Conservation (phyloP, 129 eudicot species). For the Ambrosia trifida region DNA sequence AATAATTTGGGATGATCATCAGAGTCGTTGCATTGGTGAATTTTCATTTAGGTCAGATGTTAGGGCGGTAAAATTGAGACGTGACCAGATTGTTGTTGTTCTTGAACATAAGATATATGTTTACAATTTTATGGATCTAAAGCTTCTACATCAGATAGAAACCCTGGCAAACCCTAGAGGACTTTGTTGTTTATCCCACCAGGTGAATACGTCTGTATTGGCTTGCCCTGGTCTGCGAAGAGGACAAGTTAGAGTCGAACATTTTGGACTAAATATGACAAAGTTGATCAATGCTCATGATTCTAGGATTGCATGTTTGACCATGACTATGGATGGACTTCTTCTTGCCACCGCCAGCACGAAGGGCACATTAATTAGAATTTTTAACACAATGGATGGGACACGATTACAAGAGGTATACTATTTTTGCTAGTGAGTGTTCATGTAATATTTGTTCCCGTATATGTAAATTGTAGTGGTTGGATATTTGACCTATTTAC, state of each 20-base stretch:
- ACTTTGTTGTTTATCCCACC: constrained; percentile 82
- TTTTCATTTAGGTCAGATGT: constrained; percentile 94
- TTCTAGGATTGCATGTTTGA: constrained; percentile 67
- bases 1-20: constrained; percentile 92
- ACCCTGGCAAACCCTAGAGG: constrained; percentile 83
- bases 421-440: constrained; percentile 4
- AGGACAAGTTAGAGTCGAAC: constrained; percentile 88
- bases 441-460: background rate
- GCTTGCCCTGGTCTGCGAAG: constrained; percentile 75
- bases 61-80: constrained; percentile 81
- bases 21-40: constrained; percentile 86
- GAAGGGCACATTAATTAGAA: constrained; percentile 80
- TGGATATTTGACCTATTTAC: background rate
- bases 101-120: constrained; percentile 90
- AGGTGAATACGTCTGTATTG: constrained; percentile 72
- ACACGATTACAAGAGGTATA: constrained; percentile 81
- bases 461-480: background rate
- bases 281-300: constrained; percentile 82
- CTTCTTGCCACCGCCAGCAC: constrained; percentile 93
- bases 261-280: constrained; percentile 82
- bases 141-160: constrained; percentile 82
- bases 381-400: constrained; percentile 90
- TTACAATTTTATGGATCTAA: constrained; percentile 73
- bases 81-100: constrained; percentile 79
- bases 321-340: constrained; percentile 86